Evolutionary conservation across 2,329 filamentous ascomycete species (phyloP).

Genomic region (Amylocarpus encephaloides): DNA sequence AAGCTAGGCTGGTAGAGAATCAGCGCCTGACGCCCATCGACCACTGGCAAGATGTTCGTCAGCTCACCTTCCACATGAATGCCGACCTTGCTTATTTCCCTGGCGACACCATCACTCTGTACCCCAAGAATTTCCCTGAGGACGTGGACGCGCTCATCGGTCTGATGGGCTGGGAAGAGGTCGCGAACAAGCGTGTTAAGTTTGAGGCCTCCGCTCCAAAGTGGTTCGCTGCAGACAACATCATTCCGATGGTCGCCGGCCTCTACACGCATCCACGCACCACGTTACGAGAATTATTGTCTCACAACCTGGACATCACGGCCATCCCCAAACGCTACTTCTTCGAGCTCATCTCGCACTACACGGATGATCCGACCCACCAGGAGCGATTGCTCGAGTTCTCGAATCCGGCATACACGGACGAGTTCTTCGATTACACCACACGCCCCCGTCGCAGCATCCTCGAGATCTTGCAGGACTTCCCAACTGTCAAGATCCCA

Average conservation of each 20-base stretch:
- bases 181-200: slow-evolving; percentile 65
- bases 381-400: slow-evolving; percentile 80
- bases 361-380: slow-evolving; percentile 66
- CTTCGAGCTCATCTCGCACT: slow-evolving; percentile 71
- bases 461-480: slow-evolving; percentile 86
- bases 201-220: slow-evolving; percentile 35
- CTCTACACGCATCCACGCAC: slow-evolving; percentile 25
- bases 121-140: slow-evolving; percentile 76
- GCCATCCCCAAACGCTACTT: slow-evolving; percentile 84
- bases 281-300: slow-evolving; percentile 68
- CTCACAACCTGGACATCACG: slow-evolving; percentile 80
- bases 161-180: slow-evolving; percentile 68
- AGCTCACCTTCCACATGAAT: slow-evolving; percentile 56
- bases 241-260: slow-evolving; percentile 33
- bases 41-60: slow-evolving; percentile 94
- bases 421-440: slow-evolving; percentile 95
- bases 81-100: slow-evolving; percentile 46
- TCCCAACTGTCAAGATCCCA: slow-evolving; percentile 75
- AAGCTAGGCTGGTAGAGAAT: slow-evolving; percentile 52
- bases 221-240: slow-evolving; percentile 26
- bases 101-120: slow-evolving; percentile 75
- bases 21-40: slow-evolving; percentile 62
- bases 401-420: slow-evolving; percentile 67
- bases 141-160: slow-evolving; percentile 76
- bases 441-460: slow-evolving; percentile 85